These are phyloP conservation scores for Schwanniomyces sp. DNA, from an alignment of 805 yeast genomes.

Conservation along the genomic window DNA sequence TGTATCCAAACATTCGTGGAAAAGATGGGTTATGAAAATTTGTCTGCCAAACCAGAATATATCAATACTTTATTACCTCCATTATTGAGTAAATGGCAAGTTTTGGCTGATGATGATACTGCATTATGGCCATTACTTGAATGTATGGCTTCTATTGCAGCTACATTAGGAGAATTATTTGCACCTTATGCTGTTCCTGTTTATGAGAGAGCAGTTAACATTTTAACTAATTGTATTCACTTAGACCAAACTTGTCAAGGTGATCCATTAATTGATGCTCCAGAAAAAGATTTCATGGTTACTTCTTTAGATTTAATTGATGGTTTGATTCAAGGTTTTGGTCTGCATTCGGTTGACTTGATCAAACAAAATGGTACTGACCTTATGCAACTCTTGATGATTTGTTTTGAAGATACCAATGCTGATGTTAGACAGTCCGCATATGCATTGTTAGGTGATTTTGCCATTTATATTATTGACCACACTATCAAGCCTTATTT, in stretches of 20 bases:
- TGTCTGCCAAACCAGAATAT: conserved; percentile 53
- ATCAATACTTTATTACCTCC: conserved; percentile 75
- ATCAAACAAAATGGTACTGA: conserved; percentile 37
- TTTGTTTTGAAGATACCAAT: conserved; percentile 70
- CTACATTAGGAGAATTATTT: conserved; percentile 78
- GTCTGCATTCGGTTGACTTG: conserved; percentile 57
- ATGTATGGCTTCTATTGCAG: conserved; percentile 90
- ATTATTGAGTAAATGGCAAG: conserved; percentile 77
- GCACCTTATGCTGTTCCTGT: conserved; percentile 89
- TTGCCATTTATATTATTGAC: conserved; percentile 61
- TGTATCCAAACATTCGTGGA: conserved; percentile 89
- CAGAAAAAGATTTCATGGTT: conserved; percentile 88
- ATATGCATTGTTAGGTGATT: conserved; percentile 87
- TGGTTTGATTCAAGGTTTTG: conserved; percentile 90
- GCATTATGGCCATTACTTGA: conserved; percentile 91
- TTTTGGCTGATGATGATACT: conserved; percentile 70
- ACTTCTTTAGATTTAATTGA: conserved; percentile 88
- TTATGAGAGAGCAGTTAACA: conserved; percentile 72
- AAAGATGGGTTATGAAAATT: conserved; percentile 58
- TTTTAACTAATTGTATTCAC: conserved; percentile 67
- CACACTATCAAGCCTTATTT: conserved; percentile 47
- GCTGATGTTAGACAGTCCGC: conserved; percentile 94
- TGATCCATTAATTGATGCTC: conserved; percentile 68
- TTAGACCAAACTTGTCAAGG: conserved; percentile 60
- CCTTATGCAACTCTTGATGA: conserved; percentile 61